phyloP scores from a whole-genome alignment of 2,329 filamentous ascomycete genomes.

The Fusarium drepaniforme region DNA sequence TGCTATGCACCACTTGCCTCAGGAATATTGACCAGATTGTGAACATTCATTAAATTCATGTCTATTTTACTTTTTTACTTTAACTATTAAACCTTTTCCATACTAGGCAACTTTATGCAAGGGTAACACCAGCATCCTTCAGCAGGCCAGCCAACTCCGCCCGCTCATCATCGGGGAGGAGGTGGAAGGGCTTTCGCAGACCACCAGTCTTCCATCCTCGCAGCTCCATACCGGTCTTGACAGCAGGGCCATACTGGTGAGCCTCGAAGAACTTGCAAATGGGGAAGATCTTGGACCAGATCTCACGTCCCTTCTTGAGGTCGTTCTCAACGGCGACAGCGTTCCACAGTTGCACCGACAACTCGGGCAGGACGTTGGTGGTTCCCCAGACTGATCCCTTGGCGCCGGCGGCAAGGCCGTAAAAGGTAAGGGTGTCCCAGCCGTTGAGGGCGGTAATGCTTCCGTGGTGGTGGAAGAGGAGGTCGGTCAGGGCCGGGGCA shows the following conservation, averaged over 20 bases:
- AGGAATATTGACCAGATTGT: not conserved
- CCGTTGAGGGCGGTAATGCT: constrained; percentile 63
- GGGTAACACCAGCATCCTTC: constrained; percentile 53
- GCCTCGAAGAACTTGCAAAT: constrained; percentile 63
- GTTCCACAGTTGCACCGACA: constrained; percentile 61
- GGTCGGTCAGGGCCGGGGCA: constrained; percentile 61
- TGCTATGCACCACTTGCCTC: not conserved
- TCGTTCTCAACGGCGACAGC: constrained; percentile 54
- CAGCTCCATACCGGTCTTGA: constrained; percentile 64
- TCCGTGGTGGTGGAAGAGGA: constrained; percentile 56
- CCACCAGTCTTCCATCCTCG: constrained; percentile 60
- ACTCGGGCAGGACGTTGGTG: constrained; percentile 62
- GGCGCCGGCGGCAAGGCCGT: constrained; percentile 62
- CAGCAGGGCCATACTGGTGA: constrained; percentile 59
- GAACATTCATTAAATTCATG: not conserved
- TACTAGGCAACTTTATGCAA: not conserved
- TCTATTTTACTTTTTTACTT: constrained; percentile 17
- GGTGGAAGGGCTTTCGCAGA: constrained; percentile 60
- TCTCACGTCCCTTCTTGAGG: constrained; percentile 55
- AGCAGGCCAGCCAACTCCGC: constrained; percentile 53
- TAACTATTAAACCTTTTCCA: not conserved
- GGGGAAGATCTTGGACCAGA: constrained; percentile 63
- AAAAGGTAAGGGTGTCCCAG: constrained; percentile 67
- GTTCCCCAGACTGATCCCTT: constrained; percentile 64
- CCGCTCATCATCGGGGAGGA: constrained; percentile 47